A percentile compares a stretch with the other conserved stretches of the same genome.
Evolutionary conservation across 805 yeast species (phyloP).

Genomic region (Saccharomycopsis oosterbeekiorum): DNA sequence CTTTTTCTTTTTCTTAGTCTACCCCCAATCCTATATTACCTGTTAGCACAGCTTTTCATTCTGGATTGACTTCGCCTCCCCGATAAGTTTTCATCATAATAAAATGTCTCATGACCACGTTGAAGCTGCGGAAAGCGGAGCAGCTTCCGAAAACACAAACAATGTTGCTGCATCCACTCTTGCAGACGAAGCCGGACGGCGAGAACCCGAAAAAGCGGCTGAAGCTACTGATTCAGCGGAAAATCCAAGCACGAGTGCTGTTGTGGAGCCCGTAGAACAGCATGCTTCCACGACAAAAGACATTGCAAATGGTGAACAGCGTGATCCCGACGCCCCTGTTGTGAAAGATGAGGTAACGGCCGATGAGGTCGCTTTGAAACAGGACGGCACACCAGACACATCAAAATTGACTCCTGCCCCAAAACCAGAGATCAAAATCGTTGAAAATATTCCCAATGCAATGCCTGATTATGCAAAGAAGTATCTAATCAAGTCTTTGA

Average conservation of each 20-base stretch:
- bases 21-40: too few relatives aligned
- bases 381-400: slow-evolving; percentile 8
- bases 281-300: not conserved
- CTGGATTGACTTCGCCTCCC: too few relatives aligned
- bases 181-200: not conserved
- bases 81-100: too few relatives aligned
- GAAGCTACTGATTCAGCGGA: not conserved
- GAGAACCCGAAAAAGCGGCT: not conserved
- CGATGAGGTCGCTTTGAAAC: not conserved
- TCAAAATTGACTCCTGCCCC: slow-evolving; percentile 51
- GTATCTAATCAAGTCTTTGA: slow-evolving; percentile 67
- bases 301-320: not conserved
- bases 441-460: slow-evolving; percentile 55
- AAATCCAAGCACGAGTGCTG: not conserved
- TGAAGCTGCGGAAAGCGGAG: not conserved
- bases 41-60: too few relatives aligned
- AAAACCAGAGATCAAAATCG: slow-evolving; percentile 69
- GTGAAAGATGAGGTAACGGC: not conserved
- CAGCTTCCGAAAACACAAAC: not conserved
- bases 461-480: slow-evolving; percentile 77
- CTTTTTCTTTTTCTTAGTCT: too few relatives aligned
- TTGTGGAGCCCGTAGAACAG: not conserved
- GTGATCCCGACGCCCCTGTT: not conserved
- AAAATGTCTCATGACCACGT: not conserved
- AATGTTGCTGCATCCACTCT: not conserved